Evolutionary conservation across 345 rosid genomes (phyloP), one percentile per base, ranked within the genome.

Genomic region (Durio zibethinus): DNA sequence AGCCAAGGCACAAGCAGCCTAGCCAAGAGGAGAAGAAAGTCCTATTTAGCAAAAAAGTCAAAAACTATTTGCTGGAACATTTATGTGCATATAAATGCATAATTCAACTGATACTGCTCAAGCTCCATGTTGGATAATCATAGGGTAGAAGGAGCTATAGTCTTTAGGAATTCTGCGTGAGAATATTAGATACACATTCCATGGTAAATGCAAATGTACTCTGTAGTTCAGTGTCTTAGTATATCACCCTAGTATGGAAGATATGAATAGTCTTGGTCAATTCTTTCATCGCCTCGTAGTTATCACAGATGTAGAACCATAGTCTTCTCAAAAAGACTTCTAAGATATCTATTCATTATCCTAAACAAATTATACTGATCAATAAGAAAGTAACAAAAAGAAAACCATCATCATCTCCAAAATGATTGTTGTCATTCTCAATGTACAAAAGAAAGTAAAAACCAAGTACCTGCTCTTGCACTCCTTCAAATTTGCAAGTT

Each of bases 1-100:
- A 70, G 98, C 98, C 86, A 94, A 84, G 33, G 98, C 98, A 62
- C 98, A 96, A 83, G 97, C 98, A 87, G 94, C 98, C 98, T 91
- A 77, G 59, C 29, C 56, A 47, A 48, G 16, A 68, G 36, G 38
- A 68, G 35, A 67, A 45, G 10, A 45, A 42, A 47, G 3, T 68
- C 31, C 11, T 36, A 72, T 62, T 25, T 21, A 65, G 59, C 23
- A 9, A 2, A 68, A 45, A 68, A 68, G 18, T 43, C 2, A 25
- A 65, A 68, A 5, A 4, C 14, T 10, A 68, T 45, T 23, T 43
- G 56, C 73, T 68, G 10, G 7, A 25, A 68, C 2, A 15, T 7
- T 43, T 5, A 7, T 25, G 16, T 25, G 11, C 20, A 25, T 43
- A 43, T 5, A 23, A 43, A 68, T 23, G 53, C 4, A 45, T 14